Percentiles rank a stretch among this genome's conserved stretches.
These are phyloP conservation scores for Filobasidium floriforme DNA, from an alignment of 768 basidiomycete species.

Conservation along the genomic window DNA sequence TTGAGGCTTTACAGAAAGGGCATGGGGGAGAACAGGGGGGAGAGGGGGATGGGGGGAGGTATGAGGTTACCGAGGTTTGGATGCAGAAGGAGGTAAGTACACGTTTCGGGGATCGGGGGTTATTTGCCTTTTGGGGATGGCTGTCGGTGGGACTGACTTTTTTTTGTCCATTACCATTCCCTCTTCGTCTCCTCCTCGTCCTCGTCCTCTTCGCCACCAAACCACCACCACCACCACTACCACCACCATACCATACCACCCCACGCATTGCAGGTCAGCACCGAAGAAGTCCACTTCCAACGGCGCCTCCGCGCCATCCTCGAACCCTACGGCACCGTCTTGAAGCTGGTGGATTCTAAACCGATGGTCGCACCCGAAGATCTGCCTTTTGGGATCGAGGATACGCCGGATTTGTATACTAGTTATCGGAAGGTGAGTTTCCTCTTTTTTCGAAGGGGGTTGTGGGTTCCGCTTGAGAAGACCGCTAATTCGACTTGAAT, in stretches of 20 bases:
- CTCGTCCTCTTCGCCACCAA: conserved; percentile 23
- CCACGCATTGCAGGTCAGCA: conserved; percentile 21
- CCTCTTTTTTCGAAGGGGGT: no score
- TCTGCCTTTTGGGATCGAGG: conserved; percentile 38
- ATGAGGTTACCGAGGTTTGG: conserved; percentile 39
- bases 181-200: no score
- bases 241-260: no score
- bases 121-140: no score
- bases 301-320: conserved; percentile 23
- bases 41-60: conserved; percentile 30
- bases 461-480: no score
- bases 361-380: conserved; percentile 40
- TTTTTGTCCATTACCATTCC: no score
- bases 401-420: conserved; percentile 48
- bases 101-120: conserved; percentile 22
- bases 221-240: conserved; percentile 4
- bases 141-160: no score
- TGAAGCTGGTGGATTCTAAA: conserved; percentile 32
- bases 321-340: conserved; percentile 16
- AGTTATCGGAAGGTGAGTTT: conserved; percentile 43
- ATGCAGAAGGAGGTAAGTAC: conserved; percentile 43
- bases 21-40: conserved; percentile 22
- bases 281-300: conserved; percentile 25
- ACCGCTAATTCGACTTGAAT: no score
- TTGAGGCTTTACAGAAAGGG: conserved; percentile 33